Percentiles rank a stretch among this genome's conserved stretches.
Evolutionary conservation across 2,329 filamentous ascomycete genomes (phyloP).

Genomic region (Juglanconis oblonga): DNA sequence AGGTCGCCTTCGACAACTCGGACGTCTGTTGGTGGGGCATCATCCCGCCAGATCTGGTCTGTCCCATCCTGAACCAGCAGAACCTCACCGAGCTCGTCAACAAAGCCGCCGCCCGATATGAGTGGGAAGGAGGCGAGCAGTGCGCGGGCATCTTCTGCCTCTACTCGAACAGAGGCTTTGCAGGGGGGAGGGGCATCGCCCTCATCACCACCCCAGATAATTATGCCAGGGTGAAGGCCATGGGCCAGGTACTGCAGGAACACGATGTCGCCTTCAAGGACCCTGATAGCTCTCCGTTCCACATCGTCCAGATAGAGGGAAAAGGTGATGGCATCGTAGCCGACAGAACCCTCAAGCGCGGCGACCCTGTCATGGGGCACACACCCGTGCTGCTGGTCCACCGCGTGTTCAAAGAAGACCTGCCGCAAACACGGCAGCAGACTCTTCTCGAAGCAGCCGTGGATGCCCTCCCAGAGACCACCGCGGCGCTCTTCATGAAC

Average conservation of each 20-base stretch:
- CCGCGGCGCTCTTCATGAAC: conserved; percentile 1
- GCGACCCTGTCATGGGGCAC: conserved; percentile 33
- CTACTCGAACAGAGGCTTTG: conserved; percentile 19
- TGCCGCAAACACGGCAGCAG: conserved; percentile 15
- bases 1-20: conserved; percentile 15
- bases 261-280: conserved; percentile 26
- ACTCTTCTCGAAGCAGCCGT: conserved; percentile 16
- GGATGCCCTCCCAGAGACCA: not conserved
- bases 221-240: conserved; percentile 7
- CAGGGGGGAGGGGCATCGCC: conserved; percentile 20
- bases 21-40: conserved; percentile 18
- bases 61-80: conserved; percentile 25
- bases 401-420: conserved; percentile 17
- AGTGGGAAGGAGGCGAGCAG: conserved; percentile 20
- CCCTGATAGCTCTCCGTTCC: conserved; percentile 27
- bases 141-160: conserved; percentile 23
- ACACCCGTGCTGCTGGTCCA: conserved; percentile 31
- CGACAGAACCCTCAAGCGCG: conserved; percentile 30
- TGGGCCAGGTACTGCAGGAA: conserved; percentile 5
- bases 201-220: conserved; percentile 19
- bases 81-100: conserved; percentile 40
- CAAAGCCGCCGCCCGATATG: conserved; percentile 28
- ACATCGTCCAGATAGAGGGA: conserved; percentile 27
- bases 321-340: conserved; percentile 36
- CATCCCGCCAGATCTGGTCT: conserved; percentile 11